Evolutionary conservation across 495 filamentous ascomycete species (phyloP).

Genomic region (Trichoderma asperelloides): DNA sequence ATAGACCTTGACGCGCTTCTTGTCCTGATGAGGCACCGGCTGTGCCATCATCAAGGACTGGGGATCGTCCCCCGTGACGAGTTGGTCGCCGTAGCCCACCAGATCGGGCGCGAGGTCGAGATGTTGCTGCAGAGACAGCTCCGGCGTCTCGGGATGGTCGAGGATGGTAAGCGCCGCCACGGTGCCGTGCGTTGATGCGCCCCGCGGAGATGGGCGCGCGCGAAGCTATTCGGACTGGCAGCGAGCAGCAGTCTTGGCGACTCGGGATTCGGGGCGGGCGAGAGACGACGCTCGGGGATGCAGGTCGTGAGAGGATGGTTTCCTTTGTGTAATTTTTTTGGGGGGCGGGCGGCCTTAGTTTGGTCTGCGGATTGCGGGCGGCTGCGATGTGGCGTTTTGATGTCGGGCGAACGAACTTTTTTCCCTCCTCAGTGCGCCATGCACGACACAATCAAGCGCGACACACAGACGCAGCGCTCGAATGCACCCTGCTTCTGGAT

Average conservation of each 20-base stretch:
- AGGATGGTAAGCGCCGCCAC: conserved; percentile 41
- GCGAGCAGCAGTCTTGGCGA: background rate
- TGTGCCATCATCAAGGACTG: conserved; percentile 71
- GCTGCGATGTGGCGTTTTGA: conserved; percentile 7
- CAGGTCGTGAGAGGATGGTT: background rate
- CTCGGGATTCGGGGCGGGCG: background rate
- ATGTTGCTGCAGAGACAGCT: conserved; percentile 37
- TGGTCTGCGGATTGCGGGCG: conserved; percentile 12
- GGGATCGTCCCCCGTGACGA: conserved; percentile 27
- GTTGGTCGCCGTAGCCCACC: conserved; percentile 22
- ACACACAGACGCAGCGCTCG: background rate
- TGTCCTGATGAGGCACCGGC: conserved; percentile 73
- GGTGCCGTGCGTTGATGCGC: conserved; percentile 29
- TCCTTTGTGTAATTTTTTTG: background rate
- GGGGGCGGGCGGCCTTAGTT: background rate
- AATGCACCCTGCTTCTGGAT: background rate
- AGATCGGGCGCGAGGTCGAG: conserved; percentile 33
- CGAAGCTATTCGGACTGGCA: conserved; percentile 13
- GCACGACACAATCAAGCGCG: background rate
- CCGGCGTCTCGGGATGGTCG: conserved; percentile 29
- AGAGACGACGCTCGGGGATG: conserved; percentile 10
- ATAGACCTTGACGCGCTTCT: conserved; percentile 98
- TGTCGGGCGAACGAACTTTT: background rate
- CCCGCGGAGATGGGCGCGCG: conserved; percentile 20
- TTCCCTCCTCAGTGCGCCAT: background rate